Evolutionary conservation across 2,329 filamentous ascomycete genomes (phyloP).

Genomic region (Cercospora sojina): DNA sequence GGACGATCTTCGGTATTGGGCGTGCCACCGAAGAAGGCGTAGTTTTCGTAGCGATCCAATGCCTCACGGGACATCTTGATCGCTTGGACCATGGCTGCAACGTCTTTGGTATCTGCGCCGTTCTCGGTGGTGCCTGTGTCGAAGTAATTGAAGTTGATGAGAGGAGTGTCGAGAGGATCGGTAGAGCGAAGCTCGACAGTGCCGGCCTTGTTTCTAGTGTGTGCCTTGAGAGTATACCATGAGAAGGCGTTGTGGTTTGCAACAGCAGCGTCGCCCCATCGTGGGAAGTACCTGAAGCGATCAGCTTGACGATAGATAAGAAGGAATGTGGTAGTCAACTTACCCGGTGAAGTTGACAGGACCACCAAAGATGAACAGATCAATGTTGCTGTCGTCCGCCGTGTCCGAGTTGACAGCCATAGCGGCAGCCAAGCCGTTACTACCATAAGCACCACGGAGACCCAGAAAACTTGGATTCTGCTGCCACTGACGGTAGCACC

Average conservation of each 20-base stretch:
- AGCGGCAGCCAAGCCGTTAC: conserved; percentile 56
- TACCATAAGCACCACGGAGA: conserved; percentile 45
- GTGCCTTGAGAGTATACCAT: conserved; percentile 61
- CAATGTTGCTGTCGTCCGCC: conserved; percentile 47
- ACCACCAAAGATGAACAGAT: conserved; percentile 57
- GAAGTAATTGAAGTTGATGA: conserved; percentile 63
- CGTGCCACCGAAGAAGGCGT: conserved; percentile 23
- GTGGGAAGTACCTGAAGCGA: conserved; percentile 49
- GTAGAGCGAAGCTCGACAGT: conserved; percentile 60
- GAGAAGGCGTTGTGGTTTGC: conserved; percentile 48
- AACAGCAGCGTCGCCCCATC: conserved; percentile 50
- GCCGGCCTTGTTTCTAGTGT: conserved; percentile 61
- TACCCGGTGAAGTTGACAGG: conserved; percentile 53
- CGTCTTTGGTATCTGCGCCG: conserved; percentile 45
- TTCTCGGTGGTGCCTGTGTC: conserved; percentile 45
- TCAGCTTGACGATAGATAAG: background rate
- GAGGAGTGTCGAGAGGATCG: conserved; percentile 63
- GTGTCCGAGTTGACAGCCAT: conserved; percentile 43
- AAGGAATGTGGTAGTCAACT: background rate
- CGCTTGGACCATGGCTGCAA: conserved; percentile 55
- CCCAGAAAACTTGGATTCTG: conserved; percentile 38
- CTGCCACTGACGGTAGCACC: conserved; percentile 47
- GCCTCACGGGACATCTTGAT: conserved; percentile 30
- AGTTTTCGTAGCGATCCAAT: conserved; percentile 14
- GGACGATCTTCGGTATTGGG: conserved; percentile 41